Base-by-base conservation (phyloP, 495 filamentous ascomycete genomes). In the Lepidopterella palustris region DNA sequence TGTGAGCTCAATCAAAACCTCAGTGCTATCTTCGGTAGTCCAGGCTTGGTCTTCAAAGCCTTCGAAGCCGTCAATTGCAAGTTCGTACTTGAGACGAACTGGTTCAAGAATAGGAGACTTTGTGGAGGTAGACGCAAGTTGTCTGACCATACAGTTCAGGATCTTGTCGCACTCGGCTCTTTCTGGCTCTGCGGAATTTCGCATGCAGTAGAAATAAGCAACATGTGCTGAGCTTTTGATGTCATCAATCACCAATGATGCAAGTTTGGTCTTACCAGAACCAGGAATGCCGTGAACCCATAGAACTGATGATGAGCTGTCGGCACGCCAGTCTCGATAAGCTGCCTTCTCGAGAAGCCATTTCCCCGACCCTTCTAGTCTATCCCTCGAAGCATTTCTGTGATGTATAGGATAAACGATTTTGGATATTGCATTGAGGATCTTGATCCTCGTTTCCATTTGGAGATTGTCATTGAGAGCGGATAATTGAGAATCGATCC, bases 231-330 rank as follows among this genome's bases (percentile, higher is more conserved):
- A 61, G 25, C 60, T 64, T 25, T 23, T 11, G 45, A 45, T 53
- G 15, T 65, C 24, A 65, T 42, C 27, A 25, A 59, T 29, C 53
- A 50, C 55, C 29, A 24, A 24, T 29, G 6, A 42, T 9, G 35
- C 23, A 29, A 72, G 51, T 51, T 69, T 70, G 40, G 52, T 70
- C 57, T 72, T 72, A 5, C 70, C 70, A 13, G 70, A 71, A 5
- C 68, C 70, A n/a, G 62, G 57, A 45, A 69, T 71, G 1, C 70
- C 70, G 62, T 69, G 70, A 13, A 72, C 59, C 70, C 68, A 71
- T 3, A 72, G 60, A 40, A 72, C 57, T 10, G 66, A 66, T 13
- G 70, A 72, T 11, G 45, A 45, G 49, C 70, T 72, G 15, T 63
- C 58, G 8, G 66, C 39, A 49, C 62, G 58, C 68, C 66, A 72